Percentiles rank a stretch among this genome's conserved stretches.
Conservation (phyloP, 2,329 filamentous ascomycete genomes). For the Bipolaris cookei region DNA sequence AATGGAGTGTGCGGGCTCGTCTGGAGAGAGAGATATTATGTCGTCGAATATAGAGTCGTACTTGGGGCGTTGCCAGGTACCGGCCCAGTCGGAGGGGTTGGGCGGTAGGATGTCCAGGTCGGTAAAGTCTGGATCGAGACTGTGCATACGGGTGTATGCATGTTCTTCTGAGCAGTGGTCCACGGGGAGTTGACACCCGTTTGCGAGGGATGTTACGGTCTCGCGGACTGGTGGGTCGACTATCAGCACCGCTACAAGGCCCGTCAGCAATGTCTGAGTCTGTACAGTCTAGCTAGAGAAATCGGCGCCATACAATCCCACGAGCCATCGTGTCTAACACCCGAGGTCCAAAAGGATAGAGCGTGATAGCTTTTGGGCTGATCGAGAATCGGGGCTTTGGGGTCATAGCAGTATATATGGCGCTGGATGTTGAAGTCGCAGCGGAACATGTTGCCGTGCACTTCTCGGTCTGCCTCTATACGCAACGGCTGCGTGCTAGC, state of each 20-base stretch:
- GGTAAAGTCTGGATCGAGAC: slow-evolving; percentile 5
- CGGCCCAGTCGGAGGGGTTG: not conserved
- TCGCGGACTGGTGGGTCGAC: slow-evolving; percentile 1
- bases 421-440: slow-evolving; percentile 16
- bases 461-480: slow-evolving; percentile 7
- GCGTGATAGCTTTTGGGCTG: slow-evolving; percentile 16
- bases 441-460: not conserved
- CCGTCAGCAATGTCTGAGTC: not conserved
- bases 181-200: not conserved
- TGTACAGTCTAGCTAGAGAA: not conserved
- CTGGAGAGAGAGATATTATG: not conserved
- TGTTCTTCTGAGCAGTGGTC: not conserved
- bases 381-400: slow-evolving; percentile 11
- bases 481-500: slow-evolving; percentile 10
- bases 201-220: not conserved
- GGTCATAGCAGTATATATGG: slow-evolving; percentile 12
- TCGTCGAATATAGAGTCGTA: slow-evolving; percentile 3
- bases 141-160: slow-evolving; percentile 4
- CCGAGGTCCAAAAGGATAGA: slow-evolving; percentile 16
- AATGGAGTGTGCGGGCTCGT: not conserved
- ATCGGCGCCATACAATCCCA: slow-evolving; percentile 6
- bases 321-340: slow-evolving; percentile 4
- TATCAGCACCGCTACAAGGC: not conserved
- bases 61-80: not conserved
- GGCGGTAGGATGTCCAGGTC: not conserved